Conservation (phyloP, 306 rosid species). For the Cicer bijugum region DNA sequence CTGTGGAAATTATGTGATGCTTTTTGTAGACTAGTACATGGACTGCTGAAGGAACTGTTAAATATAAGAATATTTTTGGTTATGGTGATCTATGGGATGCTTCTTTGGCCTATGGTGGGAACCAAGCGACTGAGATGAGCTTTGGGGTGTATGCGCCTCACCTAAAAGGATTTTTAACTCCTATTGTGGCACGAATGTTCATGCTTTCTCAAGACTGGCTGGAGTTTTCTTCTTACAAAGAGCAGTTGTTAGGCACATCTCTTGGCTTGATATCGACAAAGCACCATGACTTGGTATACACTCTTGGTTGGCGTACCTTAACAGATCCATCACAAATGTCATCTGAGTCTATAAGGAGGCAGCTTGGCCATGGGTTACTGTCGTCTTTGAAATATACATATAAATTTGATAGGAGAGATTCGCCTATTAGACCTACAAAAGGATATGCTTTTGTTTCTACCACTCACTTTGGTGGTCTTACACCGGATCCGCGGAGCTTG, state of each 20-base stretch:
- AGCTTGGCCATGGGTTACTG: conserved; percentile 88
- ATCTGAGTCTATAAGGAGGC: conserved; percentile 87
- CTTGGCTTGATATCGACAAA: conserved; percentile 71
- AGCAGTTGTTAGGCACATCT: conserved; percentile 69
- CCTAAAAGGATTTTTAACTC: conserved; percentile 60
- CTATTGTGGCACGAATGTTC: conserved; percentile 68
- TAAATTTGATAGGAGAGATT: conserved; percentile 81
- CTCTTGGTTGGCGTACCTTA: conserved; percentile 89
- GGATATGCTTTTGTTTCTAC: conserved; percentile 89
- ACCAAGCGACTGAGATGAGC: conserved; percentile 78
- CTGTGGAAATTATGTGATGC: conserved; percentile 43
- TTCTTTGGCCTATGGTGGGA: conserved; percentile 85
- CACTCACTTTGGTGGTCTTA: conserved; percentile 84
- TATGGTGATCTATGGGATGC: conserved; percentile 95
- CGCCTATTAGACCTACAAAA: conserved; percentile 69
- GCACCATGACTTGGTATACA: conserved; percentile 78
- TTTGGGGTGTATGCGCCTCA: conserved; percentile 81
- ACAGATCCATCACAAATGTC: conserved; percentile 84
- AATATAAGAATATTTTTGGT: conserved; percentile 81
- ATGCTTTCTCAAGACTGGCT: conserved; percentile 87
- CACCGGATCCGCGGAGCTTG: conserved; percentile 75
- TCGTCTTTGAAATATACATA: conserved; percentile 82
- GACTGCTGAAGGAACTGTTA: conserved; percentile 77
- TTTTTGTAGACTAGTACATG: conserved; percentile 83
- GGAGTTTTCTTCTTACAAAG: conserved; percentile 84